These are phyloP conservation scores for Sporisorium sorghi DNA, from an alignment of 1,284 basidiomycete genomes.

Conservation along the genomic window DNA sequence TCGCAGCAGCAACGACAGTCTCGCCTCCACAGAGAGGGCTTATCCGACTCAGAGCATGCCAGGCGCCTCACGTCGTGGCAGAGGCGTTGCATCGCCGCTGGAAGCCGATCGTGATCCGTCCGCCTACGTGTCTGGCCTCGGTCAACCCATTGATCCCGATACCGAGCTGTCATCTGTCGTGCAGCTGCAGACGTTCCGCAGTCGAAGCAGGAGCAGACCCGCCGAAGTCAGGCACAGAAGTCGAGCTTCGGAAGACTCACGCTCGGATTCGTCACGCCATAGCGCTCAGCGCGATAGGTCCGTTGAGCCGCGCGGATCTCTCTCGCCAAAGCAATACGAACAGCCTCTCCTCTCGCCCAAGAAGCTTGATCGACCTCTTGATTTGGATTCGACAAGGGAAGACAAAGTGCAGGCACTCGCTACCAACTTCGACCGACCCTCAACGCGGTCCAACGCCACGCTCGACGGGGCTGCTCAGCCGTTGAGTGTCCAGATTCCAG, in stretches of 20 bases:
- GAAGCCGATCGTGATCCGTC: conserved; percentile 52
- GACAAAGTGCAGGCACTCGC: not conserved
- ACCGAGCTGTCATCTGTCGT: conserved; percentile 64
- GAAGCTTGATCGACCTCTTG: conserved; percentile 3
- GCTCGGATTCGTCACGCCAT: conserved; percentile 1
- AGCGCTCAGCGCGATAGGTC: not conserved
- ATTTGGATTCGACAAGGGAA: conserved; percentile 24
- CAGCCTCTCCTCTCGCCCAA: not conserved
- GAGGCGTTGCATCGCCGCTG: conserved; percentile 43
- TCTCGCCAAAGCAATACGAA: conserved; percentile 22
- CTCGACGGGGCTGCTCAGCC: not conserved
- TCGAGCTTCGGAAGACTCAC: conserved; percentile 9
- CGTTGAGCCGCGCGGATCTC: not conserved
- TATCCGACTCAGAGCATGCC: not conserved
- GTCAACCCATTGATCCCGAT: conserved; percentile 65
- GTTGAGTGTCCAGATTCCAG: conserved; percentile 19
- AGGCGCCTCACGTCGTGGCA: conserved; percentile 14
- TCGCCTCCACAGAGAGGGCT: conserved; percentile 19
- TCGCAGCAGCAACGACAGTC: conserved; percentile 42
- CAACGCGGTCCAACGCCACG: not conserved
- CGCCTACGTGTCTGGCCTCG: conserved; percentile 65
- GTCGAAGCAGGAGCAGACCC: conserved; percentile 55
- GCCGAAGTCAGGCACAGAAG: conserved; percentile 14
- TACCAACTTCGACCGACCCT: not conserved
- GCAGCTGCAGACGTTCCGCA: conserved; percentile 65